Percentiles rank a stretch among this genome's conserved stretches.
Evolutionary conservation across 495 filamentous ascomycete species (phyloP).

Genomic region (Aspergillus incahuasiensis): DNA sequence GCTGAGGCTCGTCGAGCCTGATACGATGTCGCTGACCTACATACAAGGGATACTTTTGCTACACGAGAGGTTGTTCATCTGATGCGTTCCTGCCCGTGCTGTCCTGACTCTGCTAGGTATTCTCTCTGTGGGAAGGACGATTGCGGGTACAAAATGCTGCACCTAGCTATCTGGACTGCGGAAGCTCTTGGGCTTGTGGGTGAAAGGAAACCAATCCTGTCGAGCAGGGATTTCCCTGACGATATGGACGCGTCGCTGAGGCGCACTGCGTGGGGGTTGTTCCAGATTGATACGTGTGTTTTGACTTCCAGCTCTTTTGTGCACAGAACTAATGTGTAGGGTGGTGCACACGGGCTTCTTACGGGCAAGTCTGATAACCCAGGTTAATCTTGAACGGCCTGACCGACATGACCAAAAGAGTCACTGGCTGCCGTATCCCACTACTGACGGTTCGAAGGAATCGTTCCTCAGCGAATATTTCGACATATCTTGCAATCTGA

Average conservation of each 20-base stretch:
- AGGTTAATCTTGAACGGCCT: slow-evolving; percentile 32
- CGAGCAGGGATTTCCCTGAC: slow-evolving; percentile 19
- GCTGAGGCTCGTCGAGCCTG: slow-evolving; percentile 21
- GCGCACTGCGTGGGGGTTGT: slow-evolving; percentile 41
- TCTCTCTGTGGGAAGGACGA: slow-evolving; percentile 41
- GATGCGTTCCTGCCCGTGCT: not conserved
- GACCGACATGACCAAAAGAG: slow-evolving; percentile 17
- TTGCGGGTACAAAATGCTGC: slow-evolving; percentile 40
- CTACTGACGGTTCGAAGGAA: slow-evolving; percentile 27
- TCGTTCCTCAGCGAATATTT: slow-evolving; percentile 36
- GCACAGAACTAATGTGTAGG: slow-evolving; percentile 15
- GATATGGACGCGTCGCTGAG: slow-evolving; percentile 35
- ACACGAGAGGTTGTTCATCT: slow-evolving; percentile 33
- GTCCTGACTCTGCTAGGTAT: slow-evolving; percentile 24
- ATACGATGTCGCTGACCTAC: slow-evolving; percentile 29
- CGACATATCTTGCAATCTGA: slow-evolving; percentile 36
- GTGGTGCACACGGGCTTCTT: slow-evolving; percentile 41
- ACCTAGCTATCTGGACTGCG: slow-evolving; percentile 38
- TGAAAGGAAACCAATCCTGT: slow-evolving; percentile 17
- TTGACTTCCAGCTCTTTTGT: not conserved
- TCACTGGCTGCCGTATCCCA: slow-evolving; percentile 39
- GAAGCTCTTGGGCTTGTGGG: slow-evolving; percentile 36
- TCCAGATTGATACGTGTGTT: slow-evolving; percentile 43
- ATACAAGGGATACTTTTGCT: slow-evolving; percentile 40
- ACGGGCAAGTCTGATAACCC: slow-evolving; percentile 32